Evolutionary conservation across 2,329 filamentous ascomycete genomes (phyloP).

Genomic region (Penicillium sp.): DNA sequence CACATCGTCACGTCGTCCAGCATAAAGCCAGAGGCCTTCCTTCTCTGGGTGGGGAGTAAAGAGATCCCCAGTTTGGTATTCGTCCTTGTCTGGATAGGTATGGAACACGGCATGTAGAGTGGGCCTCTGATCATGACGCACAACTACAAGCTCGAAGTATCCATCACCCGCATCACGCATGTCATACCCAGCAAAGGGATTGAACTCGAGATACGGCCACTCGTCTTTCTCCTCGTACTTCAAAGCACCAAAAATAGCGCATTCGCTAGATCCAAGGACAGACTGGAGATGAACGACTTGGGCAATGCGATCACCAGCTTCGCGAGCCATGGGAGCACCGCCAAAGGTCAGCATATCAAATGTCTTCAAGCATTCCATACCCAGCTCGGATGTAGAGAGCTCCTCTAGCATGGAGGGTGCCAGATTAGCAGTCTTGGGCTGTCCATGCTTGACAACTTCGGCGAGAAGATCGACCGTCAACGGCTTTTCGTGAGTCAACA

Average conservation of each 20-base stretch:
- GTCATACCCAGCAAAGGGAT: slow-evolving; percentile 36
- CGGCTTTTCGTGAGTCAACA: slow-evolving; percentile 18
- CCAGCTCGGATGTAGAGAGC: slow-evolving; percentile 1
- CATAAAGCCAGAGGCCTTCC: slow-evolving; percentile 45
- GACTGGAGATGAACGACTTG: slow-evolving; percentile 13
- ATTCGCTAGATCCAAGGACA: slow-evolving; percentile 19
- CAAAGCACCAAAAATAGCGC: neutral
- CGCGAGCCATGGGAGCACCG: slow-evolving; percentile 16
- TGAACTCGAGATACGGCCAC: slow-evolving; percentile 46
- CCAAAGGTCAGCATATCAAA: slow-evolving; percentile 12
- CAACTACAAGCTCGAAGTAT: slow-evolving; percentile 36
- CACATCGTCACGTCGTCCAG: slow-evolving; percentile 52
- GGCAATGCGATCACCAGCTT: slow-evolving; percentile 6
- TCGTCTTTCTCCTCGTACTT: slow-evolving; percentile 27
- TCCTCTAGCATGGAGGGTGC: slow-evolving; percentile 55
- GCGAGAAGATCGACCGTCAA: slow-evolving; percentile 15
- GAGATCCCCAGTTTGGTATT: slow-evolving; percentile 50
- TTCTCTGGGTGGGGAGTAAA: slow-evolving; percentile 47
- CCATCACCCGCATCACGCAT: slow-evolving; percentile 37
- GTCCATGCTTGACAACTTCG: slow-evolving; percentile 12
- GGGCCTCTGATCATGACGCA: slow-evolving; percentile 18
- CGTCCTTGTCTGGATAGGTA: slow-evolving; percentile 42
- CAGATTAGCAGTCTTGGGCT: slow-evolving; percentile 29
- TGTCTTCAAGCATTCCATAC: slow-evolving; percentile 2
- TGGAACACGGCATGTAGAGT: slow-evolving; percentile 40